Conservation (phyloP, 1,139 yeast species). For the Scheffersomyces quercinus region DNA sequence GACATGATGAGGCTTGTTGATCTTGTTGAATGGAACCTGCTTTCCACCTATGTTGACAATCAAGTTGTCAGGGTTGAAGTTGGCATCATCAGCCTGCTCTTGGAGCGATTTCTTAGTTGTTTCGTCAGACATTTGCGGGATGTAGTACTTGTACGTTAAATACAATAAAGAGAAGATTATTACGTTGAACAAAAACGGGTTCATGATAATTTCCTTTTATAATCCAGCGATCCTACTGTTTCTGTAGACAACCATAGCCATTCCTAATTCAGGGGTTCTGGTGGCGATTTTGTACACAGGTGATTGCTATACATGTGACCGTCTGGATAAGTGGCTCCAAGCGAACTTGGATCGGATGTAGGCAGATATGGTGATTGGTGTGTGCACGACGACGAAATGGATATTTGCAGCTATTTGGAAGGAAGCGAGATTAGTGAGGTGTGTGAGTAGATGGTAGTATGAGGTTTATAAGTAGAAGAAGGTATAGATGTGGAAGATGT, state of each 20-base stretch:
- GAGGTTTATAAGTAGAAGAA: too few species aligned
- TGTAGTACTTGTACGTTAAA: conserved; percentile 4
- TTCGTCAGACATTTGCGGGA: conserved; percentile 4
- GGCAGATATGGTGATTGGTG: too few species aligned
- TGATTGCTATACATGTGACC: too few species aligned
- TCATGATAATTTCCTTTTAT: conserved; percentile 4
- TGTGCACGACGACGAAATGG: too few species aligned
- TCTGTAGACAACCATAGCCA: background rate
- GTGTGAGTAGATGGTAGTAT: too few species aligned
- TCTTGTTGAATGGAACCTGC: conserved; percentile 35
- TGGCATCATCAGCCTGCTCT: conserved; percentile 15
- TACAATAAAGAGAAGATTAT: conserved; percentile 1
- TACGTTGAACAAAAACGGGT: conserved; percentile 5
- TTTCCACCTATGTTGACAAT: conserved; percentile 38
- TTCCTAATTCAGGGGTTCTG: background rate
- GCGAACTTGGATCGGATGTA: too few species aligned
- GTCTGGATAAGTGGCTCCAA: too few species aligned
- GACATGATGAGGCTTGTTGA: conserved; percentile 46
- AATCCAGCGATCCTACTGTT: background rate
- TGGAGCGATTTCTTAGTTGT: conserved; percentile 11
- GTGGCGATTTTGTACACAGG: too few species aligned
- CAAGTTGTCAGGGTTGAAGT: conserved; percentile 19
- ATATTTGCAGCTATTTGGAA: too few species aligned
- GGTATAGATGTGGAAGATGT: too few species aligned
- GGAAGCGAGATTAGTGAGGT: too few species aligned